Percentiles rank a stretch among this genome's conserved stretches.
These are phyloP conservation scores for Fusarium anguioides DNA, from an alignment of 2,329 filamentous ascomycete species.

Conservation along the genomic window DNA sequence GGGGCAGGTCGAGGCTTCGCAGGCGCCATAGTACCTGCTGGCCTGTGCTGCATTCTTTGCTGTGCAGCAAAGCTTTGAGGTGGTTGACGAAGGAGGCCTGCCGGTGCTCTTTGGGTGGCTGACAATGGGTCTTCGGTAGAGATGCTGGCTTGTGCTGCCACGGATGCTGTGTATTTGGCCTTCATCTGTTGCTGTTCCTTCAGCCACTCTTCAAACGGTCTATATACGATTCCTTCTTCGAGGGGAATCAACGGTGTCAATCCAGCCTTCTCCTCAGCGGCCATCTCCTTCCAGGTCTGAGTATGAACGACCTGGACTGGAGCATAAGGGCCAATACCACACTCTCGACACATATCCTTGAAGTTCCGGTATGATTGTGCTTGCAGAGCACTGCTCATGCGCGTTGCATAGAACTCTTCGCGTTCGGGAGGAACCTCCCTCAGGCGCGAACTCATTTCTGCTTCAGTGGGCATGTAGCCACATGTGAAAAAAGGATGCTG, in stretches of 20 bases:
- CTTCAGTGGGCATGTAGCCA: conserved; percentile 74
- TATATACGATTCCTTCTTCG: conserved; percentile 70
- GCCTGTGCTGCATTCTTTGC: conserved; percentile 68
- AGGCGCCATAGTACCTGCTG: conserved; percentile 45
- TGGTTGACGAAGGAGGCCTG: conserved; percentile 62
- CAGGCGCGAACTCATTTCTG: conserved; percentile 68
- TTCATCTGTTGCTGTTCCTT: conserved; percentile 62
- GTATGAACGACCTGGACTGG: conserved; percentile 60
- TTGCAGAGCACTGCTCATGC: conserved; percentile 58
- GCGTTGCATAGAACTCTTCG: conserved; percentile 66
- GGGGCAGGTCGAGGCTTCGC: conserved; percentile 43
- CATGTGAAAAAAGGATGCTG: conserved; percentile 83
- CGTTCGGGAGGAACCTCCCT: conserved; percentile 67
- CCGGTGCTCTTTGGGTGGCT: conserved; percentile 50
- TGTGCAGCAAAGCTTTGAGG: conserved; percentile 76
- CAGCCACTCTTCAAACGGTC: conserved; percentile 71
- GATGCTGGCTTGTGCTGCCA: conserved; percentile 43
- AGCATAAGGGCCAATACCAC: conserved; percentile 68
- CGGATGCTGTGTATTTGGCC: conserved; percentile 46
- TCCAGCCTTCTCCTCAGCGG: conserved; percentile 74
- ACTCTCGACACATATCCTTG: conserved; percentile 67
- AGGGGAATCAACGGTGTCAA: conserved; percentile 72
- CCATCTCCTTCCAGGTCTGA: conserved; percentile 73
- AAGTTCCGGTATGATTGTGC: conserved; percentile 63
- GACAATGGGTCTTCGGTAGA: conserved; percentile 52